Evolutionary conservation across 108 stramenopile genomes (phyloP), one percentile per base, ranked within the genome.

Genomic region (Nannochloropsis salina): DNA sequence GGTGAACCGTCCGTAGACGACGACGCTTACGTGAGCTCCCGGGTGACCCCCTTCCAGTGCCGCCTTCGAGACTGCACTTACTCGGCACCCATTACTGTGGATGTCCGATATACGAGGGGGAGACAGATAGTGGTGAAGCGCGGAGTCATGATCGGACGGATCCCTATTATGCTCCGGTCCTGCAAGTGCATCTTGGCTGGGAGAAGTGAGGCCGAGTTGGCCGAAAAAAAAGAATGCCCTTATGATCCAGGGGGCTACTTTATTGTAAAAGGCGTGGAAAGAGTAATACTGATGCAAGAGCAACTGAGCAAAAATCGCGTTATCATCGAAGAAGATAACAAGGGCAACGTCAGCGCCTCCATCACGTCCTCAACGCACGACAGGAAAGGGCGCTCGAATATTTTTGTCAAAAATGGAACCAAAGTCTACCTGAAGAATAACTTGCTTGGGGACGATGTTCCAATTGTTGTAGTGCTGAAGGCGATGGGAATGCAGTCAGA

Each of bases 181-280:
- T 90, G 91, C 22, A 95, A 96, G 86, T 99, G 99, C 91, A 87
- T 96, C 9, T 92, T 99, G 43, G 85, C 89, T 41, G 94, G 92
- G 18, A 95, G 94, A 90, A 90, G 92, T 9, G 94, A 97, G 88
- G 86, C 90, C 9, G 89, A 97, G 90, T 89, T 98, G 87, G 96
- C 96, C 12, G 92, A 86, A 21, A 93, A 96, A 94, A 94, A 95
- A 90, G 99, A 99, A 91, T 99, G 99, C 89, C 97, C 97, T 0
- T 96, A 97, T 91, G 98, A 99, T 90, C 98, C 98, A 10, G 99
- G 99, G 83, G 98, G 99, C 42, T 99, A 99, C 92, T 99, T 99
- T 86, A 92, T 99, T 84, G 93, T 99, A 84, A 98, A 98, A 90
- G 97, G 97, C 21, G 94, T 94, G 6, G 97, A 97, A 90, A 11